Conservation (phyloP, 129 eudicot genomes). For the Tagetes patula region DNA sequence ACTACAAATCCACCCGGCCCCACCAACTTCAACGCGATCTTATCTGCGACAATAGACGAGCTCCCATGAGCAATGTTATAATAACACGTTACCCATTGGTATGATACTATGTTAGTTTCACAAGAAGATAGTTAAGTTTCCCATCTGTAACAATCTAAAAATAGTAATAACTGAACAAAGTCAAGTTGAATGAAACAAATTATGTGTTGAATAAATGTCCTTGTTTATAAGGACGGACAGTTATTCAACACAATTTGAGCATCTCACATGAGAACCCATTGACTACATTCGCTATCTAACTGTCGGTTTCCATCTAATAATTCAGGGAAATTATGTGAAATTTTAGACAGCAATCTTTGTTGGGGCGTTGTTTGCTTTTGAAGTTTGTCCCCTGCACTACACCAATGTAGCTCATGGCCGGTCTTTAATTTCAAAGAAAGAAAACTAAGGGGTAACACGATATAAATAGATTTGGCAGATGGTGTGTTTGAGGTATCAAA, state of each 20-base stretch:
- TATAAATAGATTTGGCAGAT: neutral
- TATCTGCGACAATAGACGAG: slow-evolving; percentile 93
- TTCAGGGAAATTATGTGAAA: no score
- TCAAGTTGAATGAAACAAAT: neutral
- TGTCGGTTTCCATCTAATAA: slow-evolving; percentile 96
- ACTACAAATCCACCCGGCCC: slow-evolving; percentile 96
- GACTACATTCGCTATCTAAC: slow-evolving; percentile 96
- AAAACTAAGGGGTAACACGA: neutral
- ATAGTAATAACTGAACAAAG: neutral
- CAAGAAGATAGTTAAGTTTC: slow-evolving; percentile 53
- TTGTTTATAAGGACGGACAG: neutral
- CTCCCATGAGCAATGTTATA: slow-evolving; percentile 11
- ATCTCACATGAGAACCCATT: slow-evolving; percentile 85
- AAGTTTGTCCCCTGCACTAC: slow-evolving; percentile 99
- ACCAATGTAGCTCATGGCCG: slow-evolving; percentile 47
- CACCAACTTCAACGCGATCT: slow-evolving; percentile 85
- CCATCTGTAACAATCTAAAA: slow-evolving; percentile 72
- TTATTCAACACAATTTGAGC: neutral
- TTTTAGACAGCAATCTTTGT: slow-evolving; percentile 67
- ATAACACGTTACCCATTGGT: slow-evolving; percentile 7
- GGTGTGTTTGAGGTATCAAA: neutral
- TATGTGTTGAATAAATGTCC: slow-evolving; percentile 8
- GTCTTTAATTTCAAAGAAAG: slow-evolving; percentile 50
- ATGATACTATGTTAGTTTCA: neutral
- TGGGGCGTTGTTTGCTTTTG: slow-evolving; percentile 85